A percentile compares a stretch with the other conserved stretches of the same genome.
Conservation (phyloP, 495 filamentous ascomycete genomes). For the Penicillium ochrochloron region DNA sequence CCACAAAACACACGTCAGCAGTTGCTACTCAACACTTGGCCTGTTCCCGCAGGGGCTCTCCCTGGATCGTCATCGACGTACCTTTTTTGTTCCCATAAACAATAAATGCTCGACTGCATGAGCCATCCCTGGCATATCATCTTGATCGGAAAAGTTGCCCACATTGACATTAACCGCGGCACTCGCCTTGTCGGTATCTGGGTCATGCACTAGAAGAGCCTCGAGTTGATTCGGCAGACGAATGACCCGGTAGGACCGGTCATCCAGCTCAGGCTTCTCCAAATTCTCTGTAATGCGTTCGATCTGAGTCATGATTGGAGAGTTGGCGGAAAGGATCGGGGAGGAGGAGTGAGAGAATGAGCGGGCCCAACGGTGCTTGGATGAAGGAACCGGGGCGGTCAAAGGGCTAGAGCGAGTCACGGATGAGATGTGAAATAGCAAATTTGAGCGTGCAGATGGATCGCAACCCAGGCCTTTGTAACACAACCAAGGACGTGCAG, state of each 20-base stretch:
- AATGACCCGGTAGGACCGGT: constrained; percentile 87
- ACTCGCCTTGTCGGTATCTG: constrained; percentile 94
- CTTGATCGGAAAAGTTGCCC: constrained; percentile 89
- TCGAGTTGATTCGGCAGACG: constrained; percentile 88
- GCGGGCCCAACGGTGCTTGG: constrained; percentile 24
- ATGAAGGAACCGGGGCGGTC: constrained; percentile 28
- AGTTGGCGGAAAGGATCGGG: constrained; percentile 29
- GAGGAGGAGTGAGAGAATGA: constrained; percentile 30
- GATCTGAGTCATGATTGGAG: constrained; percentile 52
- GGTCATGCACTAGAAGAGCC: constrained; percentile 90
- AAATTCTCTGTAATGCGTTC: constrained; percentile 77
- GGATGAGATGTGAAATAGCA: constrained; percentile 28
- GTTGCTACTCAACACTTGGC: constrained; percentile 4
- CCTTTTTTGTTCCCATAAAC: constrained; percentile 99
- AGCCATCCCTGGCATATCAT: constrained; percentile 91
- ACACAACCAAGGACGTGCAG: constrained; percentile 42
- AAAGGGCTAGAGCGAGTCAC: constrained; percentile 15
- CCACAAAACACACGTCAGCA: constrained; percentile 20
- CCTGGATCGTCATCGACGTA: constrained; percentile 36
- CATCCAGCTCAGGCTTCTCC: constrained; percentile 86
- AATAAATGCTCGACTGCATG: constrained; percentile 91
- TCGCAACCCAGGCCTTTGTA: constrained; percentile 36
- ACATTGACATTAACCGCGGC: constrained; percentile 95
- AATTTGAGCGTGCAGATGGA: constrained; percentile 27
- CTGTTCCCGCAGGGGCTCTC: not conserved